These are phyloP conservation scores for Nematocida sp. DNA, from an alignment of 371 early-diverging fungal genomes.

Conservation along the genomic window DNA sequence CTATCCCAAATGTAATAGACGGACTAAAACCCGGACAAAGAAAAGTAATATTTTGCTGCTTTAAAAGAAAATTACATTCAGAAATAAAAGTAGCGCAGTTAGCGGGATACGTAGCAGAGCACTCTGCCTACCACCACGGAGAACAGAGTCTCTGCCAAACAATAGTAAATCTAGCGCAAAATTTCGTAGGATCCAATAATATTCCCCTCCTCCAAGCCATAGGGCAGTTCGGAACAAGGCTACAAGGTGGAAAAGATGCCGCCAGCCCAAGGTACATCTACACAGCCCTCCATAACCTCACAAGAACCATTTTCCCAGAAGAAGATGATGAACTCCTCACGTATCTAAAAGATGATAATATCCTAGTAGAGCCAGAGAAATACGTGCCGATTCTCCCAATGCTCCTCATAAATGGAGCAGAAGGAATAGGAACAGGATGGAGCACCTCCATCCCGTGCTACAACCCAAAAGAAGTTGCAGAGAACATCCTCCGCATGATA, in stretches of 20 bases:
- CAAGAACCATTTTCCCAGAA: conserved; percentile 77
- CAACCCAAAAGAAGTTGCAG: conserved; percentile 84
- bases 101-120: conserved; percentile 83
- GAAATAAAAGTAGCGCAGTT: conserved; percentile 95
- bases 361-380: conserved; percentile 88
- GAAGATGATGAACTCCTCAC: conserved; percentile 80
- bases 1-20: conserved; percentile 92
- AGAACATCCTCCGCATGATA: conserved; percentile 80
- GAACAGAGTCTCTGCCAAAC: conserved; percentile 81
- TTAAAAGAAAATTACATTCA: conserved; percentile 74
- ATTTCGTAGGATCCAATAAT: conserved; percentile 92
- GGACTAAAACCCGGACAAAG: conserved; percentile 97
- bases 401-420: conserved; percentile 89
- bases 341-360: conserved; percentile 86
- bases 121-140: conserved; percentile 94
- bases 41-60: conserved; percentile 86
- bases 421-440: conserved; percentile 96
- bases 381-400: conserved; percentile 92
- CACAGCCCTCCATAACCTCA: conserved; percentile 75
- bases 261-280: conserved; percentile 94
- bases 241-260: conserved; percentile 91
- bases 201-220: conserved; percentile 80
- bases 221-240: conserved; percentile 93
- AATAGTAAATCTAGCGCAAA: conserved; percentile 90
- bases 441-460: conserved; percentile 72